Evolutionary conservation across 106 monocot species (phyloP), one percentile per base, ranked within the genome.

Genomic region (Dendrobium huoshanense): DNA sequence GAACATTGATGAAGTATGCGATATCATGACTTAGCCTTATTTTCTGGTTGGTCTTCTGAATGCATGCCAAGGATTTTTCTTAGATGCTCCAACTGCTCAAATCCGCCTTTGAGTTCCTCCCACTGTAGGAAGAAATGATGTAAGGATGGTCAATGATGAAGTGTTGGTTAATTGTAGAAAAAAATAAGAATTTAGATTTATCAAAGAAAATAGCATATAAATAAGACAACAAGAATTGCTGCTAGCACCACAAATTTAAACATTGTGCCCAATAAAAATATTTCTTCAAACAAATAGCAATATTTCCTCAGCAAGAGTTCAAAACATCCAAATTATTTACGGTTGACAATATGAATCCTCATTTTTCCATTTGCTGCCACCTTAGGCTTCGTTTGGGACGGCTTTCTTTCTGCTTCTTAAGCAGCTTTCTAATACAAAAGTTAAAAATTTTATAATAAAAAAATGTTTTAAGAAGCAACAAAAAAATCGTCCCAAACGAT

Each of bases 81-180:
- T 24, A 99, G 79, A 82, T 95, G 87, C 41, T 95, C 95, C 68
- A 95, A 80, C 73, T 99, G 99, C 78, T 95, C 87, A 17, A 87
- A 85, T 9, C 72, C 89, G 55, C 95, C 95, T 77, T 86, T 85
- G 78, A 99, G 95, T 27, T 88, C 86, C 77, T 93, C 95, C 99
- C 99, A 99, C 99, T 99, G 86, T 74, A 91, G 67, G 5, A 37
- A 73, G 8, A 82, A 40, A 42, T 77, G 13, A 20, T 25, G 17
- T 11, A 0, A 49, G 31, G 40, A 78, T 78, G 33, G 37, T 78
- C 22, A 5, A 56, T 16, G 9, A 45, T 45, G 9, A 45, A 45
- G 45, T 1, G 37, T 2, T 37, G 45, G 51, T 13, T 13, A 59
- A 17, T 20, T 49, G 9, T 4, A 77, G 31, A 54, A 29, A 10